Evolutionary conservation across 2,329 filamentous ascomycete species (phyloP).

Genomic region (Neocucurbitaria cava): DNA sequence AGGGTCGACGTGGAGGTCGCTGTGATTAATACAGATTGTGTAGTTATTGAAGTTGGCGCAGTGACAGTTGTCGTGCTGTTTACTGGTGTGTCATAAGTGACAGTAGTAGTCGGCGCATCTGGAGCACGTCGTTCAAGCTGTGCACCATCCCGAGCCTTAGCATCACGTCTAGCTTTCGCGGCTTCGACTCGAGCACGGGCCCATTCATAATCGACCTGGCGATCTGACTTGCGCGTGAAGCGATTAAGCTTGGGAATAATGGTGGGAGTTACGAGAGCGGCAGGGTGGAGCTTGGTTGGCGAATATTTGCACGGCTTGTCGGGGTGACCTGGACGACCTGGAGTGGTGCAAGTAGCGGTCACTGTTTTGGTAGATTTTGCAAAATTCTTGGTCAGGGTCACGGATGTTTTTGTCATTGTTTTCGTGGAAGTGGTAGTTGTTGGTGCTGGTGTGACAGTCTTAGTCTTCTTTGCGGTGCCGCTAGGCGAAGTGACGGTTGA

Average conservation of each 20-base stretch:
- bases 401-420: constrained; percentile 34
- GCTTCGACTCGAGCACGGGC: constrained; percentile 44
- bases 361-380: constrained; percentile 43
- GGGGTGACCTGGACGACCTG: constrained; percentile 31
- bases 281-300: constrained; percentile 44
- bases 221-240: constrained; percentile 33
- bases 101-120: constrained; percentile 44
- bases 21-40: constrained; percentile 33
- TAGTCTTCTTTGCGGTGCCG: constrained; percentile 39
- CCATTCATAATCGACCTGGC: constrained; percentile 42
- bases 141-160: constrained; percentile 17
- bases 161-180: constrained; percentile 41
- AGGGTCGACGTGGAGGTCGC: constrained; percentile 37
- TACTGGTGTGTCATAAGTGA: constrained; percentile 38
- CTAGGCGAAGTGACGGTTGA: constrained; percentile 42
- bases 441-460: constrained; percentile 40
- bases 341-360: constrained; percentile 48
- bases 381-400: constrained; percentile 35
- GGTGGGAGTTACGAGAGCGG: constrained; percentile 38
- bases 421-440: constrained; percentile 34
- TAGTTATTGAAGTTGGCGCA: constrained; percentile 36
- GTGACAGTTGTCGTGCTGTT: constrained; percentile 42
- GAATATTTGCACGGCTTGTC: constrained; percentile 48
- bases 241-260: constrained; percentile 27
- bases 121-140: constrained; percentile 43